Base-by-base conservation (phyloP, 2,329 filamentous ascomycete species). In the Cryphonectria carpinicola region DNA sequence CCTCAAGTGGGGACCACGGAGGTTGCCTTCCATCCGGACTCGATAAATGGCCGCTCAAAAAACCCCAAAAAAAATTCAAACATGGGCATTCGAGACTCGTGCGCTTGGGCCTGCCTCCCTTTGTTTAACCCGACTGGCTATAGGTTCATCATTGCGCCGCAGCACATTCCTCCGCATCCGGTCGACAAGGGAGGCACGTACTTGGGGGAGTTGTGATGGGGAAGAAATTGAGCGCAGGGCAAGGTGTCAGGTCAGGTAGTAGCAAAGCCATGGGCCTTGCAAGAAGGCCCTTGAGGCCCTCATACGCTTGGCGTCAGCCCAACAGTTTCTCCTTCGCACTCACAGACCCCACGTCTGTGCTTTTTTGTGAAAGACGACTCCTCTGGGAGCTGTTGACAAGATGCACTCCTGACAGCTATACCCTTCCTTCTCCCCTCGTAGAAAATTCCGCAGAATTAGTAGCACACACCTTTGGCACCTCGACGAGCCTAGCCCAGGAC, bases 311-410 rank as follows among this genome's bases (percentile, higher is more conserved):
- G 54, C 54, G 52, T 65, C 28, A 69, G 52, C 22, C 64, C 65
- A 25, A 56, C 67, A 68, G 32, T 22, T 68, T 22, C 65, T 54
- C 56, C 65, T 71, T 68, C 41, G 32, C 61, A 61, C 61, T 52
- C 61, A 71, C 65, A 62, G 69, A 68, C 49, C 22, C 35, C 11
- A 11, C 32, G 58, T 10, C 58, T 22, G 35, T 61, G 32, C 58
- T 37, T 61, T 37, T 22, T 22, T 39, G 32, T n/a, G n/a, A n/a
- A n/a, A n/a, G 14, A 25, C 4, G 58, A 39, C 56, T 5, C 6
- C 28, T 4, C 17, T 13, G 8, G 19, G 25, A 61, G 35, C 32
- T n/a, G 58, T 61, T 39, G 35, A 61, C 32, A 39, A 22, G 58
- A 39, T 14, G 8, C 17, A 11, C 19, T 39, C 39, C 25, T 19